A percentile compares a stretch with the other conserved stretches of the same genome.
phyloP scores from a whole-genome alignment of 1,139 yeast genomes.

The Yamadazyma mexicana region DNA sequence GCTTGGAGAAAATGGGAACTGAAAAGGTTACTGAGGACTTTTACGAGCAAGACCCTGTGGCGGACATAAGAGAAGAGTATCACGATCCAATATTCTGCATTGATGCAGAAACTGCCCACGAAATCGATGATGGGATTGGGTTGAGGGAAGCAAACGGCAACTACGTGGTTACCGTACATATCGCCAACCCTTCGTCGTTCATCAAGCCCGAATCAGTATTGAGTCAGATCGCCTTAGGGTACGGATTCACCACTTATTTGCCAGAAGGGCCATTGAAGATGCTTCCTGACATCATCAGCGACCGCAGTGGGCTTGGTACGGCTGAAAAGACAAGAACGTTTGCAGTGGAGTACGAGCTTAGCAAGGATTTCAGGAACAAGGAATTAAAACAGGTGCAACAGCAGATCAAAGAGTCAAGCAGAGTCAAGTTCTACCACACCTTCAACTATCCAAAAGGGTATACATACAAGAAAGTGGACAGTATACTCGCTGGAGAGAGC shows the following conservation, averaged over 20 bases:
- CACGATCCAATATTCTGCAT: slow-evolving; percentile 73
- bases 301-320: slow-evolving; percentile 59
- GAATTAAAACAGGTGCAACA: slow-evolving; percentile 13
- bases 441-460: slow-evolving; percentile 35
- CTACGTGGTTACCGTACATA: slow-evolving; percentile 62
- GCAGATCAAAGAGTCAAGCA: slow-evolving; percentile 17
- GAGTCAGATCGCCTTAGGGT: slow-evolving; percentile 59
- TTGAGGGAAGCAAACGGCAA: slow-evolving; percentile 37
- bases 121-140: slow-evolving; percentile 92
- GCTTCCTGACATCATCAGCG: slow-evolving; percentile 64
- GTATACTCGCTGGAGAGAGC: slow-evolving; percentile 23
- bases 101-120: slow-evolving; percentile 79
- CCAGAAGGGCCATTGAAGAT: slow-evolving; percentile 66
- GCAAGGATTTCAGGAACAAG: slow-evolving; percentile 17
- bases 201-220: slow-evolving; percentile 48
- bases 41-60: slow-evolving; percentile 35
- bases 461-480: slow-evolving; percentile 38
- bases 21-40: slow-evolving; percentile 23
- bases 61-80: slow-evolving; percentile 32
- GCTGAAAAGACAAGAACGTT: slow-evolving; percentile 41
- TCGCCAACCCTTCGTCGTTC: slow-evolving; percentile 85
- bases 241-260: slow-evolving; percentile 70
- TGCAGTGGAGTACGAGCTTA: slow-evolving; percentile 30
- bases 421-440: slow-evolving; percentile 24
- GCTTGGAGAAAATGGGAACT: slow-evolving; percentile 19